These are phyloP conservation scores for Solanum chmielewskii DNA, from an alignment of 257 asterid genomes.

Conservation along the genomic window DNA sequence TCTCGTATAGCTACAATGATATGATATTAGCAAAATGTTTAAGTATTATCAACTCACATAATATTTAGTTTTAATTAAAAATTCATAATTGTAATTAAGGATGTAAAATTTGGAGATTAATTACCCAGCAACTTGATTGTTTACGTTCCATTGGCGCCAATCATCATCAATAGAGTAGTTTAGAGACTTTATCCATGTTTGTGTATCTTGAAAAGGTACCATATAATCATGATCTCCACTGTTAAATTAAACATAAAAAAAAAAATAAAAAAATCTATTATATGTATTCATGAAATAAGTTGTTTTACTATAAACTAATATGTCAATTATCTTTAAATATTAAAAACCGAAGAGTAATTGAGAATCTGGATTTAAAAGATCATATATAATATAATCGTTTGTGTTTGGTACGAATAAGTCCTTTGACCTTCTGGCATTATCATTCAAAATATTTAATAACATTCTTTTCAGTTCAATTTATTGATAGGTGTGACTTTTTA, in stretches of 20 bases:
- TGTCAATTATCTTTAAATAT: too few relatives aligned
- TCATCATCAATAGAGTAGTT: slow-evolving; percentile 23
- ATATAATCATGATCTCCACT: slow-evolving; percentile 8
- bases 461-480: not conserved
- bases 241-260: not conserved
- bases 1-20: not conserved
- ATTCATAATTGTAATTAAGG: not conserved
- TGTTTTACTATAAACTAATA: too few relatives aligned
- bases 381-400: too few relatives aligned
- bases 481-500: not conserved
- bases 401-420: too few relatives aligned
- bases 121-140: slow-evolving; percentile 30
- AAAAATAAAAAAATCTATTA: not conserved
- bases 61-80: not conserved
- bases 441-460: not conserved
- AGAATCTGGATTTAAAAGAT: too few relatives aligned
- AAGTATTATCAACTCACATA: not conserved
- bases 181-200: slow-evolving; percentile 31
- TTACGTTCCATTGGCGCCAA: slow-evolving; percentile 27
- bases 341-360: too few relatives aligned
- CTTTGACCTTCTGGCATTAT: not conserved
- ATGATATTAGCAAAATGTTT: not conserved
- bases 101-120: not conserved
- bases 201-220: slow-evolving; percentile 18
- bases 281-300: too few relatives aligned